Base-by-base conservation (phyloP, 768 basidiomycete genomes). In the Dictyophora rubrovolvata region DNA sequence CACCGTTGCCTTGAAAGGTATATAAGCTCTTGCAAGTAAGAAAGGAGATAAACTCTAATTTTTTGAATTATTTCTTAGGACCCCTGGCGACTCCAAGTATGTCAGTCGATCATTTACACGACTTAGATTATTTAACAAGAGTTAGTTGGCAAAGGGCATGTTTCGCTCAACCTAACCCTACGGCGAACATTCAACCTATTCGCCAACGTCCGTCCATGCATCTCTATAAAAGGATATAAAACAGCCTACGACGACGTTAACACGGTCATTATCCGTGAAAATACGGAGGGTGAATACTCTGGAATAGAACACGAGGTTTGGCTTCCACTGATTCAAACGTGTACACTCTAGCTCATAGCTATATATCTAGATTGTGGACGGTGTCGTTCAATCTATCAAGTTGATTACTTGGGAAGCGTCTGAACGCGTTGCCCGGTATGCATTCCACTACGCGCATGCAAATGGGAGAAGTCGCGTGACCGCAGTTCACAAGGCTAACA, bases 261-360 rank as follows among this genome's bases (percentile, higher is more conserved):
- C 78, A 94, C 92, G 22, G 93, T 97, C 55, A 77, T 99, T 65
- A 99, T 99, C 71, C 92, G 96, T 69, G 96, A 99, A 77, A 99
- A 99, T 73, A 99, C 96, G 9, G 96, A 99, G 74, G 96, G 96
- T 71, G 96, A 99, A 72, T 99, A 99, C 74, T 97, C 94, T 61
- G 96, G 96, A 65, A 98, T 99, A 65, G 96, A 99, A 73, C 96
- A 99, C 72, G 94, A 98, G 83, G 93, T 52, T 56, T 93, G 42
- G 35, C 68, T 63, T 5, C 20, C 7, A n/a, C 28, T 28, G 28
- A 28, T 28, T 28, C 28, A 28, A 28, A 61, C 11, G 74, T 56
- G 35, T 56, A 18, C 49, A 28, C 7, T 3, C 28, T 28, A 28
- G 28, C 28, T 28, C 28, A 28, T 28, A 28, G 28, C 7, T 7